A percentile compares a stretch with the other conserved stretches of the same genome.
Conservation (phyloP, 441 rosid genomes). For the Populus tomentosa region DNA sequence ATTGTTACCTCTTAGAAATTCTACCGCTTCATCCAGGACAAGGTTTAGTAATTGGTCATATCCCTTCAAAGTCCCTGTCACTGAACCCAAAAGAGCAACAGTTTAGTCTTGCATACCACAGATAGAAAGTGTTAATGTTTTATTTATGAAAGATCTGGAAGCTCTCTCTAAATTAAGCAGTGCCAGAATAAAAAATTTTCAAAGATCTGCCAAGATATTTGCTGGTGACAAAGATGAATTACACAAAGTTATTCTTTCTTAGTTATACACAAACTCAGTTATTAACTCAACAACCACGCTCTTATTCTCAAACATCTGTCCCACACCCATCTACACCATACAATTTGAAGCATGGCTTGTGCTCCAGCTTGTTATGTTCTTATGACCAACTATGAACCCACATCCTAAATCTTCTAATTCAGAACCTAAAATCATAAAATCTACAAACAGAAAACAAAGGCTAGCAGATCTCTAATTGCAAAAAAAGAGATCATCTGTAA, state of each 20-base stretch:
- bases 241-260: not conserved
- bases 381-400: not conserved
- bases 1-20: conserved; percentile 76
- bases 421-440: not conserved
- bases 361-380: not conserved
- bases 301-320: not conserved
- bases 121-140: not conserved
- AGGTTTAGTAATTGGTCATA: conserved; percentile 91
- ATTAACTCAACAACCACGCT: not conserved
- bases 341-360: not conserved
- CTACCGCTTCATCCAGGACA: conserved; percentile 86
- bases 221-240: not conserved
- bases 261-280: not conserved
- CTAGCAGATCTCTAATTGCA: not conserved
- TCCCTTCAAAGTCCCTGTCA: conserved; percentile 89
- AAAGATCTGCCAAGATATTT: not conserved
- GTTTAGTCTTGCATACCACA: not conserved
- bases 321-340: not conserved
- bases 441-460: not conserved
- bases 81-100: conserved; percentile 30
- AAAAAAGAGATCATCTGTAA: not conserved
- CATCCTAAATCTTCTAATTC: not conserved
- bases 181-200: not conserved
- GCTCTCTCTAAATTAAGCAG: not conserved
- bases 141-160: not conserved